Evolutionary conservation across 2,329 filamentous ascomycete genomes (phyloP), one percentile per base, ranked within the genome.

Genomic region (Botryosphaeria dothidea): DNA sequence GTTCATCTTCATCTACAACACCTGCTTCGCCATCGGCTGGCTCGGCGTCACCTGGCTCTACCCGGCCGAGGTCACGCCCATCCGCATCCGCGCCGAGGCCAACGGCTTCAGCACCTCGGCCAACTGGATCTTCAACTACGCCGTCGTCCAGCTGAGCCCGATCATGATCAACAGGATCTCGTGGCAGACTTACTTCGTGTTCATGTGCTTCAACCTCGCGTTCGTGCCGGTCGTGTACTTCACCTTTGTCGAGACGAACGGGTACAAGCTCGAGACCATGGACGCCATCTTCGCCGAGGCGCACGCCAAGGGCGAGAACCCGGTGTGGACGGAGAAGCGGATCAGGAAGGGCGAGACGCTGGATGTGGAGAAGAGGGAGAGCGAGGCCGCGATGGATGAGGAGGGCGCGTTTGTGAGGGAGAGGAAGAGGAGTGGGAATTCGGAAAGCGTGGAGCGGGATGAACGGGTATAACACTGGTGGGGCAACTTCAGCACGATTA

Each of bases 191-290:
- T 65, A 65, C 57, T 62, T 65, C n/a, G 56, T 65, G 57, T 65
- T 65, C 56, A 62, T 62, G 56, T 61, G 56, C 64, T 62, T 65
- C 48, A 65, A 65, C 48, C 46, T 38, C 3, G 57, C 57, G 41
- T 65, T 65, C 57, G 29, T 66, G 21, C 54, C 60, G 2, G 27
- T 66, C 69, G 70, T 75, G 2, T 75, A 72, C 58, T 69, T 75
- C 64, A 61, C 54, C 34, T 65, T 65, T 6, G 63, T 65, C 46
- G 63, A 65, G 54, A 65, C 63, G 8, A 65, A 65, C 54, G 63
- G 62, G 21, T 61, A 72, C 41, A 71, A 68, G 7, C 68, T 91
- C 29, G 89, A 91, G 74, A 89, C 91, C 73, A 87, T 91, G 75
- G 89, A 91, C 71, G 82, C 85, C 65, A 88, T 91, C 68, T 89